phyloP scores from a whole-genome alignment of 768 basidiomycete species.

The Neoboletus subvelutipes region DNA sequence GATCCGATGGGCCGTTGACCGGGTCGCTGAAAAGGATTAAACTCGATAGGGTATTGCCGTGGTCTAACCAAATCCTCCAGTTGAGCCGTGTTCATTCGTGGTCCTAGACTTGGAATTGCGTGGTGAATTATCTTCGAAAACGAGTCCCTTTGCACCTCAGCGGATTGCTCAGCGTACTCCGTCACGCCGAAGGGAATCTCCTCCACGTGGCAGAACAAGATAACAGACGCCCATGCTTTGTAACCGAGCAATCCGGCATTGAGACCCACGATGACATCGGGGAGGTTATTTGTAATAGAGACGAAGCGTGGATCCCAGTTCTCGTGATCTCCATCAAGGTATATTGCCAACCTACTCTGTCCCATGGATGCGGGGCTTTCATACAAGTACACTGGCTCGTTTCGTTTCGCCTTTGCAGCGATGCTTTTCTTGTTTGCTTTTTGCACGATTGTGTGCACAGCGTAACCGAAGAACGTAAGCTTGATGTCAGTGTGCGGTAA shows the following conservation, averaged over 20 bases:
- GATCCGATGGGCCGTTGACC: conserved; percentile 31
- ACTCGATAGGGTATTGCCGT: conserved; percentile 30
- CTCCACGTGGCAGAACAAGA: conserved; percentile 32
- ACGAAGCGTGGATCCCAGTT: conserved; percentile 27
- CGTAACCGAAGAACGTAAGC: conserved; percentile 41
- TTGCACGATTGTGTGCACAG: conserved; percentile 32
- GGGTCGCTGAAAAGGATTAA: conserved; percentile 35
- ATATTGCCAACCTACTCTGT: conserved; percentile 38
- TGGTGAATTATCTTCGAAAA: conserved; percentile 30
- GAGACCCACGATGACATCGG: conserved; percentile 44
- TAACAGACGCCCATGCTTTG: conserved; percentile 37
- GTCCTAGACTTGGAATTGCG: conserved; percentile 25
- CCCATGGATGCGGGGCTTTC: conserved; percentile 38
- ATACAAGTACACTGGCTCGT: conserved; percentile 36
- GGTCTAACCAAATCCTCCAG: conserved; percentile 24
- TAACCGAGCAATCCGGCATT: conserved; percentile 42
- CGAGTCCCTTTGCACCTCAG: conserved; percentile 30
- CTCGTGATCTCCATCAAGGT: conserved; percentile 32
- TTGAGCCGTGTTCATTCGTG: conserved; percentile 22
- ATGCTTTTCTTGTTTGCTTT: conserved; percentile 33
- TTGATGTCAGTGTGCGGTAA: conserved; percentile 46
- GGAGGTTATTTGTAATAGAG: conserved; percentile 19
- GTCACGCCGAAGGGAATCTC: conserved; percentile 34
- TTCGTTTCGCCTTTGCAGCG: conserved; percentile 30
- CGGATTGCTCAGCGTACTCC: conserved; percentile 38